These are phyloP conservation scores for Rhizopogon vinicolor DNA, from an alignment of 768 basidiomycete species.

Conservation along the genomic window DNA sequence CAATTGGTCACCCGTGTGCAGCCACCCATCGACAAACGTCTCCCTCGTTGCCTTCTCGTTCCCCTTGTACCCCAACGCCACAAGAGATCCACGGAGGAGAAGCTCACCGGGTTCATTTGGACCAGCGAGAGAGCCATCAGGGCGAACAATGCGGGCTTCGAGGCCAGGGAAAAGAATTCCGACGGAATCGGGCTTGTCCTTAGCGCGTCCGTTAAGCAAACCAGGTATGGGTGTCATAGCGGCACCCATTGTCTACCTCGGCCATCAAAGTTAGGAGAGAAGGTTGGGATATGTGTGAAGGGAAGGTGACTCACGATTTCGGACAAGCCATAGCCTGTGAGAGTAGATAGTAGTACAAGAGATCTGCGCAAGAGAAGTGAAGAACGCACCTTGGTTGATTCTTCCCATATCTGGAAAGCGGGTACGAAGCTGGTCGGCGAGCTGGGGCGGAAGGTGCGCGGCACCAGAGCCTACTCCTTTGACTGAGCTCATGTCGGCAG, in stretches of 20 bases:
- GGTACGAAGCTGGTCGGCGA: conserved; percentile 32
- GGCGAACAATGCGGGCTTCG: conserved; percentile 49
- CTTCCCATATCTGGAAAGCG: conserved; percentile 24
- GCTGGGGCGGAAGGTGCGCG: conserved; percentile 52
- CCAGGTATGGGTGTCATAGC: conserved; percentile 37
- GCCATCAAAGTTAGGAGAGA: not conserved
- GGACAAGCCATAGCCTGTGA: conserved; percentile 57
- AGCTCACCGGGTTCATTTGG: conserved; percentile 60
- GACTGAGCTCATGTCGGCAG: conserved; percentile 46
- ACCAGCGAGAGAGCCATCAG: conserved; percentile 47
- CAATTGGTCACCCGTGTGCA: conserved; percentile 64
- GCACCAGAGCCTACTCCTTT: conserved; percentile 40
- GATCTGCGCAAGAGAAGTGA: not conserved
- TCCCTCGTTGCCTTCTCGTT: conserved; percentile 57
- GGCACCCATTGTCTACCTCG: conserved; percentile 46
- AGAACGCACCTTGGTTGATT: conserved; percentile 38
- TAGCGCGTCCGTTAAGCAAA: conserved; percentile 33
- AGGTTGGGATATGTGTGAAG: not conserved
- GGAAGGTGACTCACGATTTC: conserved; percentile 41
- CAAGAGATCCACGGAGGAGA: conserved; percentile 43
- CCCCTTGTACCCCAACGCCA: conserved; percentile 61
- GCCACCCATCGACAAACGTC: conserved; percentile 64
- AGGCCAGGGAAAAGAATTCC: conserved; percentile 56
- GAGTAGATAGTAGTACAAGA: not conserved
- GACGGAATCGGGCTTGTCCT: conserved; percentile 31